Percentiles rank a stretch among this genome's conserved stretches.
phyloP scores from a whole-genome alignment of 164 flowering plant species.

The Kalanchoe fedtschenkoi region DNA sequence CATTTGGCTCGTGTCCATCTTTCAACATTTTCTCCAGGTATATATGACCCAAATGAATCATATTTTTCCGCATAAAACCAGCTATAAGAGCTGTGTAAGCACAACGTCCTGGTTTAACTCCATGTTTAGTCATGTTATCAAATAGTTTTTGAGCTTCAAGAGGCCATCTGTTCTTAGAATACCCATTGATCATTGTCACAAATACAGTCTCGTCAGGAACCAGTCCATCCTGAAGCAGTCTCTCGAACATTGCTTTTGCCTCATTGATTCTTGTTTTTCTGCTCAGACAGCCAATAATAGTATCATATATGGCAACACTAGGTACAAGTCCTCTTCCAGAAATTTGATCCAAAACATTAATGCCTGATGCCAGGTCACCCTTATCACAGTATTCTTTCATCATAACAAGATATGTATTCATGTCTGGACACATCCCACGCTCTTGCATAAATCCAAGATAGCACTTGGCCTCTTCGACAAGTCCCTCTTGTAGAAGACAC shows the following conservation, averaged over 20 bases:
- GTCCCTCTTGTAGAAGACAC: constrained; percentile 32
- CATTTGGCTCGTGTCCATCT: constrained; percentile 45
- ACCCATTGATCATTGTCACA: constrained; percentile 51
- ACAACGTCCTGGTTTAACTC: constrained; percentile 29
- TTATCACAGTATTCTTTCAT: constrained; percentile 35
- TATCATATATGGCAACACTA: constrained; percentile 48
- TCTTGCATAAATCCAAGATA: constrained; percentile 28
- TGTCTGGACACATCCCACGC: constrained; percentile 29
- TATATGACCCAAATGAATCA: constrained; percentile 31
- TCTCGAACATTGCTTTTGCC: constrained; percentile 36
- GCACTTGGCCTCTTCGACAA: constrained; percentile 23
- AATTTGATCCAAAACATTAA: constrained; percentile 31
- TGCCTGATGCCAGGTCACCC: constrained; percentile 31
- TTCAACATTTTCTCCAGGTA: constrained; percentile 44
- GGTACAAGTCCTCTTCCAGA: constrained; percentile 38
- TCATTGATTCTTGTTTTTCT: constrained; percentile 34
- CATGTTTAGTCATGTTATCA: constrained; percentile 33
- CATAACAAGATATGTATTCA: constrained; percentile 39
- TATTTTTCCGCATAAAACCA: constrained; percentile 47
- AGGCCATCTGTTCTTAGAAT: constrained; percentile 38
- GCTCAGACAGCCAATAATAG: constrained; percentile 37
- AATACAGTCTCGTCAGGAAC: constrained; percentile 41
- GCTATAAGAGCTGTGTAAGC: constrained; percentile 47
- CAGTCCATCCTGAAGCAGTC: constrained; percentile 43
- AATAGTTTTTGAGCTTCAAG: constrained; percentile 32